A percentile compares a stretch with the other conserved stretches of the same genome.
Evolutionary conservation across 1,284 basidiomycete genomes (phyloP).

Genomic region (Gomphus bonarii): DNA sequence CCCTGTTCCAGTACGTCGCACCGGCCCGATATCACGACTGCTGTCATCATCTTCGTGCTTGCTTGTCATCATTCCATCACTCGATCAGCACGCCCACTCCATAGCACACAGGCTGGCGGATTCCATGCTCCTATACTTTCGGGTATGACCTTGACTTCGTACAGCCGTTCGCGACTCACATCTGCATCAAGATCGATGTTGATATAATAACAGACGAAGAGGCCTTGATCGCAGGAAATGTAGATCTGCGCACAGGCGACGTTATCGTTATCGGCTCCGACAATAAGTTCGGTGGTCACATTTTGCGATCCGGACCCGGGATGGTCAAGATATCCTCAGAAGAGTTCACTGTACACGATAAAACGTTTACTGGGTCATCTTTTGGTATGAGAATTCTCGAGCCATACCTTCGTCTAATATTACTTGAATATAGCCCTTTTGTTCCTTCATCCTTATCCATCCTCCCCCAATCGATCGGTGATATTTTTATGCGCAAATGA

Average conservation of each 20-base stretch:
- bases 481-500: slow-evolving; percentile 55
- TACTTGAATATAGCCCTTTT: slow-evolving; percentile 36
- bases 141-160: not conserved
- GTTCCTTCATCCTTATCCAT: slow-evolving; percentile 62
- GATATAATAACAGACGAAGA: slow-evolving; percentile 43
- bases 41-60: slow-evolving; percentile 44
- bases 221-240: slow-evolving; percentile 20
- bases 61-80: slow-evolving; percentile 40
- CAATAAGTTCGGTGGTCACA: slow-evolving; percentile 17
- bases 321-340: slow-evolving; percentile 3
- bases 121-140: slow-evolving; percentile 46
- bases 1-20: slow-evolving; percentile 22
- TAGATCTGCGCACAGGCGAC: slow-evolving; percentile 35
- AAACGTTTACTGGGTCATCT: slow-evolving; percentile 3
- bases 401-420: not conserved
- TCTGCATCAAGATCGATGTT: slow-evolving; percentile 50
- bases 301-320: slow-evolving; percentile 19
- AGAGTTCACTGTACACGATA: slow-evolving; percentile 5
- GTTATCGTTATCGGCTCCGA: slow-evolving; percentile 30
- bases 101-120: slow-evolving; percentile 58
- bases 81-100: slow-evolving; percentile 25
- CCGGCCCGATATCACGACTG: slow-evolving; percentile 54
- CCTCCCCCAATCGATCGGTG: slow-evolving; percentile 26
- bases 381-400: not conserved
- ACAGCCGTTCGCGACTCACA: not conserved